Conservation (phyloP, 768 basidiomycete genomes). For the Serendipita sp. region DNA sequence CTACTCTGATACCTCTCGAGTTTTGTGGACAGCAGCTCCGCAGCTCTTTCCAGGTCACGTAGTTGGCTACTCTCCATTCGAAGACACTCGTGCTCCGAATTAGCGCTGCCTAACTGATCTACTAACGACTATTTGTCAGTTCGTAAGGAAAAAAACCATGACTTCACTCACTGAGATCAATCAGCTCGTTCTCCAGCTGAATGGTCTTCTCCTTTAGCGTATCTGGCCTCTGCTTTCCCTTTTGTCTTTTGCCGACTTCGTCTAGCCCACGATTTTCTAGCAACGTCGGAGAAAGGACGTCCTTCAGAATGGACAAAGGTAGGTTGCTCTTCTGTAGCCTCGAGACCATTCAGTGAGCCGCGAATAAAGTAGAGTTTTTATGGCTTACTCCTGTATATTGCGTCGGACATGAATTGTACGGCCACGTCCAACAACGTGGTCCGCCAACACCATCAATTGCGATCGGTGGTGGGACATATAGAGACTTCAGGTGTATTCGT, state of each 20-base stretch:
- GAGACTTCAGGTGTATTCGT: no score
- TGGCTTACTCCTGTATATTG: not conserved
- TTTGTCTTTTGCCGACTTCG: no score
- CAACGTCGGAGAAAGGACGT: not conserved
- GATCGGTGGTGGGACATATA: not conserved
- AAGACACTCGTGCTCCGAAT: no score
- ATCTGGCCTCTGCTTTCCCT: no score
- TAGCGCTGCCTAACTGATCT: no score
- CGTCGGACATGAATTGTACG: not conserved
- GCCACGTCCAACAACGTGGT: not conserved
- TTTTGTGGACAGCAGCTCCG: no score
- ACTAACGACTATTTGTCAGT: no score
- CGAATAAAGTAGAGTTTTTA: no score
- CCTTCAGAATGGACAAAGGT: not conserved
- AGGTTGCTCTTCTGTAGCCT: constrained; percentile 6
- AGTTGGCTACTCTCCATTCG: no score
- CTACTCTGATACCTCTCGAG: no score
- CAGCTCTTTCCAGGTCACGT: no score
- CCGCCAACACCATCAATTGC: not conserved
- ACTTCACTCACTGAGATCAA: not conserved
- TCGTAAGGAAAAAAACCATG: no score
- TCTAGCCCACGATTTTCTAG: not conserved
- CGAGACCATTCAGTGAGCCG: not conserved
- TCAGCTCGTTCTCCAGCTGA: not conserved
- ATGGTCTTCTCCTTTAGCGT: not conserved